Evolutionary conservation across 1,284 basidiomycete genomes (phyloP), one percentile per base, ranked within the genome.

Genomic region (Garcileccinum viscosum): DNA sequence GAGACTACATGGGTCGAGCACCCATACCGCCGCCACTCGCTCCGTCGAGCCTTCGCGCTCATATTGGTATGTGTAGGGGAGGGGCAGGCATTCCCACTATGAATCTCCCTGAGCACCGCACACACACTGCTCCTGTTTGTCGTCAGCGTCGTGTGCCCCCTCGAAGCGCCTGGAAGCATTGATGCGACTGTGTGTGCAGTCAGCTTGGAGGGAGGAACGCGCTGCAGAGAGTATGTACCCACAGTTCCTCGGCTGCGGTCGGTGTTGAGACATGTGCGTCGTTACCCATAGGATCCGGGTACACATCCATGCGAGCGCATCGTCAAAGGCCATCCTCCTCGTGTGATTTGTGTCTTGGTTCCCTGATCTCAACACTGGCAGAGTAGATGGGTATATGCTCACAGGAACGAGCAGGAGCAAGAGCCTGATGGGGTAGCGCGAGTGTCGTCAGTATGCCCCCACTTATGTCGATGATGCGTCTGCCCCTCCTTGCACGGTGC

Each of bases 131-230:
- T 87, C 73, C 88, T 87, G 72, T 95, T 93, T 7, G 92, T n/a
- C n/a, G n/a, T 94, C 62, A 95, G 82, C 27, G 93, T 95, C 67
- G 94, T 95, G 91, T 93, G 92, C 2, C 91, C 90, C 38, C 88
- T 83, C 53, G 80, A 82, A 0, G 91, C 89, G 32, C 93, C 94
- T 78, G 87, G 87, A 12, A 91, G 82, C 81, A 93, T 82, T 71
- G 90, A 92, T 66, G 89, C 85, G 19, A 91, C 87, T 0, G 92
- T 94, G 74, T 93, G 92, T 12, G 84, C n/a, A 6, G 71, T 79
- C 35, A 27, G 81, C 80, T 15, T 89, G 86, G 24, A 87, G 82
- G 82, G 63, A 89, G 84, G 72, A 87, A 82, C 35, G 77, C 76
- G 69, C 69, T 11, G 73, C 67, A 12, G 72, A 73, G 5, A 40